A percentile compares a stretch with the other conserved stretches of the same genome.
Evolutionary conservation across 2,329 filamentous ascomycete species (phyloP).

Genomic region (Fusarium xylarioides): DNA sequence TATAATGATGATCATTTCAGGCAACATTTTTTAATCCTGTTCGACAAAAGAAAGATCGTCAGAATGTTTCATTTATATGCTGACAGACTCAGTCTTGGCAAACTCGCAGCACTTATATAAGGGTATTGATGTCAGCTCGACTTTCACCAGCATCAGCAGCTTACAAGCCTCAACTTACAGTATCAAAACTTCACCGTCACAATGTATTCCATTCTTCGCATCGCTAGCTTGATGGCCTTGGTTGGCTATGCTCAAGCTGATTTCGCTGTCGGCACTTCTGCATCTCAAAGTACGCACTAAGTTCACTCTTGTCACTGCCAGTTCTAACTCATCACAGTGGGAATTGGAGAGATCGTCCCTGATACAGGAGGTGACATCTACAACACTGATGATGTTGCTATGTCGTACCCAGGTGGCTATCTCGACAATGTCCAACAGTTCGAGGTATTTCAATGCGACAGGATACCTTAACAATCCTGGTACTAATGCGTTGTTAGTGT

Average conservation of each 20-base stretch:
- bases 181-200: neutral
- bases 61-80: neutral
- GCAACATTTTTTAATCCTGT: neutral
- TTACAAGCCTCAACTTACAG: no score
- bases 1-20: neutral
- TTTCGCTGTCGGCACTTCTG: neutral
- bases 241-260: neutral
- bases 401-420: neutral
- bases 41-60: neutral
- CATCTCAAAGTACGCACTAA: neutral
- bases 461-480: fast-evolving
- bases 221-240: neutral
- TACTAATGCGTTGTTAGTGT: neutral
- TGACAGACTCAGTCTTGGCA: no score
- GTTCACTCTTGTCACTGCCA: no score
- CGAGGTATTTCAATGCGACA: neutral
- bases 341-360: neutral
- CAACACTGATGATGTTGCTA: neutral
- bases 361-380: neutral
- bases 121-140: no score
- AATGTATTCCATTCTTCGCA: neutral
- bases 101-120: neutral
- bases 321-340: neutral
- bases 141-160: fast-evolving
- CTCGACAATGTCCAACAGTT: neutral